Evolutionary conservation across 2,329 filamentous ascomycete species (phyloP).

Genomic region (Chrysosporium queenslandicum): DNA sequence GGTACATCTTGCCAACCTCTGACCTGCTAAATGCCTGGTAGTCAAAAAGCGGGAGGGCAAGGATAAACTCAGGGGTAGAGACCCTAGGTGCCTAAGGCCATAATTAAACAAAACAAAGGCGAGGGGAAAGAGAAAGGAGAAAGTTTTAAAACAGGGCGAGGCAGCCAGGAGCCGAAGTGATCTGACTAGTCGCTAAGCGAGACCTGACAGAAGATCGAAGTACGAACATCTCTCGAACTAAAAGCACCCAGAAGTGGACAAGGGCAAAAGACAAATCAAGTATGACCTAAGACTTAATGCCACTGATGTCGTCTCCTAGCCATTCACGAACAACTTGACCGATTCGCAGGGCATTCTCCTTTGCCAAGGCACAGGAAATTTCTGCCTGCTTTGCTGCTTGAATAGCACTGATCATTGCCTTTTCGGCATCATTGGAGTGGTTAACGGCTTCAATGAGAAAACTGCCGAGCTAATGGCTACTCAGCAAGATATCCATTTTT

Average conservation of each 20-base stretch:
- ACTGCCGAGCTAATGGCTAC: slow-evolving; percentile 14
- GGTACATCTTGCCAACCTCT: no score
- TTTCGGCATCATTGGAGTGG: slow-evolving; percentile 19
- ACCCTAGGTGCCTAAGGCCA: no score
- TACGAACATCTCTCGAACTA: neutral
- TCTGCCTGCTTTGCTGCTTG: slow-evolving; percentile 20
- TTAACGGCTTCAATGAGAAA: slow-evolving; percentile 20
- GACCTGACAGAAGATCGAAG: neutral
- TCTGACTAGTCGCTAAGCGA: no score
- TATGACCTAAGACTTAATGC: neutral
- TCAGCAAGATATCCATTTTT: neutral
- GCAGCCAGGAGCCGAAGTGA: no score
- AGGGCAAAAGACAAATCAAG: neutral
- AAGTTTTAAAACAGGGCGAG: no score
- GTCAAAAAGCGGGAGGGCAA: no score
- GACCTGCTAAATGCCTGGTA: no score
- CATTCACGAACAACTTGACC: slow-evolving; percentile 13
- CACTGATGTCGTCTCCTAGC: neutral
- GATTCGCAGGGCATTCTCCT: slow-evolving; percentile 18
- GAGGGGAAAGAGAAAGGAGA: no score
- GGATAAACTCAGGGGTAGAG: no score
- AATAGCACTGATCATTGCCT: slow-evolving; percentile 19
- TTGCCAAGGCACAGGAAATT: slow-evolving; percentile 18
- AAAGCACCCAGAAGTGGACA: neutral
- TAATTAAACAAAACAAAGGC: no score